phyloP scores from a whole-genome alignment of 2,329 filamentous ascomycete species.

The Epicoccum sorghinum region DNA sequence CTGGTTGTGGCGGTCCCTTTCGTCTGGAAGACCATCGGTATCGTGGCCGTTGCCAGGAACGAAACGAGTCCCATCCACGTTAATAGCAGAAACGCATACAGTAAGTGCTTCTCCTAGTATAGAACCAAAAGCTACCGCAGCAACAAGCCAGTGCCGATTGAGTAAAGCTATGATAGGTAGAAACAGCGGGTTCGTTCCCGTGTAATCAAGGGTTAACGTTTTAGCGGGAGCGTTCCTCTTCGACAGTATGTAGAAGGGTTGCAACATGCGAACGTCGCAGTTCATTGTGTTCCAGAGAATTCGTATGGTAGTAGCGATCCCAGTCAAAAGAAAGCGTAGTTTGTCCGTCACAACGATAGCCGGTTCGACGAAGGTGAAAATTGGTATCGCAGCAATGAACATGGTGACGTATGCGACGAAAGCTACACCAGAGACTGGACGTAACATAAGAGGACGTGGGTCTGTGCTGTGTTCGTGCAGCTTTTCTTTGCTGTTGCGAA shows the following conservation, averaged over 20 bases:
- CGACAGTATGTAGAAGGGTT: conserved; percentile 75
- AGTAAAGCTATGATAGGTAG: conserved; percentile 66
- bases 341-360: conserved; percentile 63
- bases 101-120: conserved; percentile 76
- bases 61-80: conserved; percentile 69
- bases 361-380: conserved; percentile 65
- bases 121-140: conserved; percentile 72
- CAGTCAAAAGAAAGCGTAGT: conserved; percentile 69
- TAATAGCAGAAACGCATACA: conserved; percentile 70
- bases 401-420: conserved; percentile 64
- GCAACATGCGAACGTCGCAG: conserved; percentile 72
- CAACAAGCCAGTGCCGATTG: conserved; percentile 70
- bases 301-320: conserved; percentile 69
- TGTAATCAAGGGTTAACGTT: conserved; percentile 74
- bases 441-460: conserved; percentile 73
- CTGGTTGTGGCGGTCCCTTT: conserved; percentile 38
- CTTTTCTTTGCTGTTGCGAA: conserved; percentile 55
- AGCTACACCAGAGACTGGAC: conserved; percentile 63
- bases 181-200: conserved; percentile 71
- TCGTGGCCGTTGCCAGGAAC: conserved; percentile 43
- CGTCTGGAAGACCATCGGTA: conserved; percentile 14
- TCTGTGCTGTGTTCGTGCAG: conserved; percentile 54
- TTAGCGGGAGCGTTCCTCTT: conserved; percentile 68
- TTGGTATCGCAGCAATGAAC: conserved; percentile 64
- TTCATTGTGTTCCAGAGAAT: conserved; percentile 72